Evolutionary conservation across 75 land plant genomes (phyloP).

Genomic region (Isoetes taiwanensis): DNA sequence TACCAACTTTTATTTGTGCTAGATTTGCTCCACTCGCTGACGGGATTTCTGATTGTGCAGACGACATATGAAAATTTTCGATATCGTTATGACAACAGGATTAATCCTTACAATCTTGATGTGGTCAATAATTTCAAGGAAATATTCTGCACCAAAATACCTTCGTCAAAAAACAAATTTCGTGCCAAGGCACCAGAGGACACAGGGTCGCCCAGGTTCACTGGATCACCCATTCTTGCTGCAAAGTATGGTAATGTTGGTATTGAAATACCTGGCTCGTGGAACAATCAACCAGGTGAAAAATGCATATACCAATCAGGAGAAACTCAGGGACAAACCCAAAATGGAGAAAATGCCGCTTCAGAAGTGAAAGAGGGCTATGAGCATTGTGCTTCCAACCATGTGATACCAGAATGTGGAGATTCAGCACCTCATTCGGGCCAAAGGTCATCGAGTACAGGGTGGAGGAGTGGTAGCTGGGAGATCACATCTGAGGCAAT

Average conservation of each 20-base stretch:
- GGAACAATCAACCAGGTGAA: background rate
- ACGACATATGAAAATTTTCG: conserved; percentile 78
- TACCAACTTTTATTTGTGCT: no score
- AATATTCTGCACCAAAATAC: conserved; percentile 34
- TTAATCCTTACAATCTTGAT: conserved; percentile 45
- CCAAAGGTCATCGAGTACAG: background rate
- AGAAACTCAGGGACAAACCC: background rate
- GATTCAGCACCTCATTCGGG: no score
- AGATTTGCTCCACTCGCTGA: no score
- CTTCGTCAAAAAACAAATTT: conserved; percentile 45
- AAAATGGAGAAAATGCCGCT: background rate
- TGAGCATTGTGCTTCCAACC: background rate
- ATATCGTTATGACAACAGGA: conserved; percentile 56
- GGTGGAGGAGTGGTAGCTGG: conserved; percentile 6
- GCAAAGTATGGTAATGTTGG: background rate
- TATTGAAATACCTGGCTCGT: background rate
- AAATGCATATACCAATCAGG: background rate
- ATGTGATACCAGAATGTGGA: background rate
- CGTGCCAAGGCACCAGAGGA: conserved; percentile 29
- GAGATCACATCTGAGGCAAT: conserved; percentile 1
- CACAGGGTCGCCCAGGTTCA: background rate
- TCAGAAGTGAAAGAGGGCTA: background rate
- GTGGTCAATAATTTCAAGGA: conserved; percentile 27
- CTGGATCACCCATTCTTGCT: background rate
- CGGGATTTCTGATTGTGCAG: no score